Percentiles rank a stretch among this genome's conserved stretches.
Conservation (phyloP, 2,329 filamentous ascomycete species). For the Xylariaceae sp. region DNA sequence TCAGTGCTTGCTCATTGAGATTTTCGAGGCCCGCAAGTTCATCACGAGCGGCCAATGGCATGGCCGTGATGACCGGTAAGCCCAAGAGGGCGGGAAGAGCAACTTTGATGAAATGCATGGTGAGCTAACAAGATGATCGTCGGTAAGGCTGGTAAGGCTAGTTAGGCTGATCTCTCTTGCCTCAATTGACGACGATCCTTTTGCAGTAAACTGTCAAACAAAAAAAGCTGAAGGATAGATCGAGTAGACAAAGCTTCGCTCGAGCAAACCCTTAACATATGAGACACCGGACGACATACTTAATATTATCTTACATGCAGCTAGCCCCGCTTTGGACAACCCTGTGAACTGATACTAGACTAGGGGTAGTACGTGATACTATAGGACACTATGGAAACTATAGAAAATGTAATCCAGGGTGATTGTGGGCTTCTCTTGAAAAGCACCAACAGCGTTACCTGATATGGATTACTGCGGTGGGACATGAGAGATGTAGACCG, state of each 20-base stretch:
- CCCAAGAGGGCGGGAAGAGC: constrained; percentile 13
- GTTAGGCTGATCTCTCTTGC: not conserved
- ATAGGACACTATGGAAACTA: too few relatives aligned
- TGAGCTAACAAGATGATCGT: constrained; percentile 1
- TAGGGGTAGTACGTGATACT: too few relatives aligned
- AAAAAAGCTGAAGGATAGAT: not conserved
- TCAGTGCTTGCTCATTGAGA: constrained; percentile 20
- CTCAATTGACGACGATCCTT: not conserved
- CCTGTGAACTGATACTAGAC: too few relatives aligned
- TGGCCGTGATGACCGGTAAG: constrained; percentile 12
- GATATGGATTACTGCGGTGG: too few relatives aligned
- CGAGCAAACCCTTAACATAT: not conserved
- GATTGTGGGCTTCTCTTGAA: too few relatives aligned
- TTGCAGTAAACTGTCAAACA: not conserved
- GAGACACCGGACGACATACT: constrained; percentile 9
- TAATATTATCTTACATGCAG: constrained; percentile 4
- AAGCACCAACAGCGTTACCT: too few relatives aligned
- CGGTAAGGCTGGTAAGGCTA: not conserved
- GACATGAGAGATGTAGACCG: too few relatives aligned
- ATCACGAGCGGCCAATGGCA: constrained; percentile 5
- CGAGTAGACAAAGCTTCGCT: not conserved
- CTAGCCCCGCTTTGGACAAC: constrained; percentile 2
- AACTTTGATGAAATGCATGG: constrained; percentile 14
- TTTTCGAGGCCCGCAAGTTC: constrained; percentile 7
- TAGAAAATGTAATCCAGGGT: too few relatives aligned